Percentiles rank a stretch among this genome's conserved stretches.
Evolutionary conservation across 352 stramenopile genomes (phyloP).

Genomic region (Phytophthora podocarpi): DNA sequence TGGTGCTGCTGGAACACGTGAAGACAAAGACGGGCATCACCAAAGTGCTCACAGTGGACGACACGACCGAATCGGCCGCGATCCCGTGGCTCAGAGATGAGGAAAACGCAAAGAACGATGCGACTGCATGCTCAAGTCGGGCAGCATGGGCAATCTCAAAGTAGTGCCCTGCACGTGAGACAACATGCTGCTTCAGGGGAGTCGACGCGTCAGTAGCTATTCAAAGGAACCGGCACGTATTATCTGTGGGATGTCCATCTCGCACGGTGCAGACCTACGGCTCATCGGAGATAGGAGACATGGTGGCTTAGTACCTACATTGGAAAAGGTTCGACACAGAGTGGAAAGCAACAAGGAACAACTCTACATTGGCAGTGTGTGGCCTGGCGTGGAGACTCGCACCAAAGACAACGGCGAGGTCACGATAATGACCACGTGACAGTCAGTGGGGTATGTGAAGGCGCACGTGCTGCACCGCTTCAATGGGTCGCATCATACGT

Average conservation of each 20-base stretch:
- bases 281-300: constrained; percentile 83
- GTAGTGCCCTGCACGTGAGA: constrained; percentile 79
- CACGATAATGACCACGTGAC: constrained; percentile 77
- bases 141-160: constrained; percentile 79
- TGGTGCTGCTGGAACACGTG: constrained; percentile 53
- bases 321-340: constrained; percentile 51
- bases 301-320: constrained; percentile 67
- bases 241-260: constrained; percentile 80
- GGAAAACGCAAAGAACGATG: constrained; percentile 37
- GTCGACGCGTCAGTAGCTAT: constrained; percentile 77
- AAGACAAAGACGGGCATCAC: constrained; percentile 61
- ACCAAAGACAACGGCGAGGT: constrained; percentile 63
- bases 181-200: constrained; percentile 80
- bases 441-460: constrained; percentile 77
- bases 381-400: constrained; percentile 65
- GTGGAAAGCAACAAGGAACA: constrained; percentile 41
- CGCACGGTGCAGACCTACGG: constrained; percentile 91
- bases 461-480: constrained; percentile 52
- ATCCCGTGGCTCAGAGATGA: constrained; percentile 42
- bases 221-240: constrained; percentile 65
- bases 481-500: constrained; percentile 53
- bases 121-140: constrained; percentile 85
- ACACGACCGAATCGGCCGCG: constrained; percentile 9
- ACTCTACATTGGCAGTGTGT: constrained; percentile 72
- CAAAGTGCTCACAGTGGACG: constrained; percentile 63